These are phyloP conservation scores for California macrophylla DNA, from an alignment of 441 rosid genomes.

Conservation along the genomic window DNA sequence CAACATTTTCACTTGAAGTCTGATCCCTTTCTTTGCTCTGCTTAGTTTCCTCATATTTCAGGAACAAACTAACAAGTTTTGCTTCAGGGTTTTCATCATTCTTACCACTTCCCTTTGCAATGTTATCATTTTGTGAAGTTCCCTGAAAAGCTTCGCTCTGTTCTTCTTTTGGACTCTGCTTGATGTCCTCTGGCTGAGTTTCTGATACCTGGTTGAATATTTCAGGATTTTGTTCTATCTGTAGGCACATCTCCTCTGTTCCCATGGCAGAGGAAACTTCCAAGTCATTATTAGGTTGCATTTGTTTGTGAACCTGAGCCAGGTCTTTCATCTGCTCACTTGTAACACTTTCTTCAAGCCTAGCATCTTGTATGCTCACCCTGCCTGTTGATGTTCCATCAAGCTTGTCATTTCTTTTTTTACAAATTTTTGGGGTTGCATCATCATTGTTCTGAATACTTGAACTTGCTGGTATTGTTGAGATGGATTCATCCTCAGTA, in stretches of 20 bases:
- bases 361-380: constrained; percentile 14
- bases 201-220: constrained; percentile 9
- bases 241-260: constrained; percentile 16
- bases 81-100: constrained; percentile 11
- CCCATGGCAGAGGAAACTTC: constrained; percentile 9
- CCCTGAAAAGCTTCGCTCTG: constrained; percentile 11
- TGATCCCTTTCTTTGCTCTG: constrained; percentile 9
- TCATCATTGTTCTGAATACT: constrained; percentile 20
- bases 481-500: constrained; percentile 12
- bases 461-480: constrained; percentile 14
- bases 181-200: constrained; percentile 11
- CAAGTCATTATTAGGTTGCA: neutral
- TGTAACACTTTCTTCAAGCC: constrained; percentile 14
- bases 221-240: constrained; percentile 19
- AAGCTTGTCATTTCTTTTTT: constrained; percentile 15
- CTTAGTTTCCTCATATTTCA: constrained; percentile 14
- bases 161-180: constrained; percentile 16
- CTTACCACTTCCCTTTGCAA: constrained; percentile 10
- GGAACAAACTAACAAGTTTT: constrained; percentile 11
- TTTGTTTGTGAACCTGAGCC: constrained; percentile 8
- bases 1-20: constrained; percentile 15
- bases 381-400: constrained; percentile 16
- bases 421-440: constrained; percentile 14
- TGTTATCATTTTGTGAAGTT: constrained; percentile 13
- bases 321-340: constrained; percentile 11